Evolutionary conservation across 1,284 basidiomycete species (phyloP).

Genomic region (Trametes sp.): DNA sequence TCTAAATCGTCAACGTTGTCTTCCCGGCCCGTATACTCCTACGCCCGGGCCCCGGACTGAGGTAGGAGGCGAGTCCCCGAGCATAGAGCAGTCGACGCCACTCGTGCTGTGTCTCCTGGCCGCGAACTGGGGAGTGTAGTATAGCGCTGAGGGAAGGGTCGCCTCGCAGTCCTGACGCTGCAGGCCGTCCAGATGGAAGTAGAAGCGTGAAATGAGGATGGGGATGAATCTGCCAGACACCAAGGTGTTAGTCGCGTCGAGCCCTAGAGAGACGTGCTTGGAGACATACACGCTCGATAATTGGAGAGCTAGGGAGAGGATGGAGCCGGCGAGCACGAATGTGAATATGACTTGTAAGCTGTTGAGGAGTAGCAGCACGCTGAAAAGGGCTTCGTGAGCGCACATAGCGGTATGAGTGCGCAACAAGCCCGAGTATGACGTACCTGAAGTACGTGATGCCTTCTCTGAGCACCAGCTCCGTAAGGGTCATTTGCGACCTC

Average conservation of each 20-base stretch:
- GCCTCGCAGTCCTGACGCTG: background rate
- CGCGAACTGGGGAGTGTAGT: background rate
- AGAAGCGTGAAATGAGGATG: constrained; percentile 27
- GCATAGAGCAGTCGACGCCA: too few relatives aligned
- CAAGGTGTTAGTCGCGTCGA: background rate
- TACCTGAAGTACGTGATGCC: constrained; percentile 27
- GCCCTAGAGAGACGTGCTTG: background rate
- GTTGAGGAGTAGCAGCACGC: constrained; percentile 21
- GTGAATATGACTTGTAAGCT: constrained; percentile 23
- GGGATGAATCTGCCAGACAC: constrained; percentile 17
- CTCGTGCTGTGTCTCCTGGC: too few relatives aligned
- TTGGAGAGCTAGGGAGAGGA: constrained; percentile 9
- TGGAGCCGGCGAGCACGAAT: constrained; percentile 2
- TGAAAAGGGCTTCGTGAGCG: background rate
- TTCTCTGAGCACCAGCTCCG: constrained; percentile 20
- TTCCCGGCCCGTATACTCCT: too few relatives aligned
- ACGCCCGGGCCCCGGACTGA: too few relatives aligned
- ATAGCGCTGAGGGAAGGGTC: background rate
- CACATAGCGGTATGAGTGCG: background rate
- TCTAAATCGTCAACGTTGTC: too few relatives aligned
- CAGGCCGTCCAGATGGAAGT: constrained; percentile 20
- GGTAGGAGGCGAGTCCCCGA: too few relatives aligned
- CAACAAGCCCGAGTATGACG: background rate
- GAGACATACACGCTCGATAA: constrained; percentile 24
- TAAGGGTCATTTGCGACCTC: constrained; percentile 19